A percentile compares a stretch with the other conserved stretches of the same genome.
Conservation (phyloP, 2,329 filamentous ascomycete genomes). For the Ophiostoma quercus region DNA sequence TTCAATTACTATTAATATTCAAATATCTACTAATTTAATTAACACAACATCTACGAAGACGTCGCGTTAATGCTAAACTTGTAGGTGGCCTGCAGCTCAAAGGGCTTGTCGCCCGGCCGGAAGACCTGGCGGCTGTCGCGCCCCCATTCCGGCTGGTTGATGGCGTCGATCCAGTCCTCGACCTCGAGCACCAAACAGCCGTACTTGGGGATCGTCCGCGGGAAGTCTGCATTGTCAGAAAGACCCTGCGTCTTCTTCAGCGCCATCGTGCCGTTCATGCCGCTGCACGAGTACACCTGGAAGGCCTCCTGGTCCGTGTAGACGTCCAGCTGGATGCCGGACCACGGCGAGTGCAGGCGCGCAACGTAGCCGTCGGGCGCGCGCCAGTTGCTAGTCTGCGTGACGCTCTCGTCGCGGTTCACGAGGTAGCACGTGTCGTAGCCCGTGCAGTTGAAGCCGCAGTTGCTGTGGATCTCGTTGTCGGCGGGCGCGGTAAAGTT, state of each 20-base stretch:
- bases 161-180: constrained; percentile 87
- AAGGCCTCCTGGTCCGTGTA: constrained; percentile 80
- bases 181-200: constrained; percentile 89
- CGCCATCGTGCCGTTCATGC: constrained; percentile 64
- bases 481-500: constrained; percentile 51
- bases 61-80: constrained; percentile 49
- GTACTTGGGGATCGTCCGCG: constrained; percentile 63
- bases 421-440: constrained; percentile 71
- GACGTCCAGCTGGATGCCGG: constrained; percentile 77
- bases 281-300: constrained; percentile 81
- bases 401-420: constrained; percentile 45
- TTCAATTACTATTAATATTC: no score
- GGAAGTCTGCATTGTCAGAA: constrained; percentile 45
- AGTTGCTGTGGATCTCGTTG: constrained; percentile 62
- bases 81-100: constrained; percentile 58
- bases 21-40: no score
- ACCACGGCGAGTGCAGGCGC: constrained; percentile 65
- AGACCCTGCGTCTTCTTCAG: constrained; percentile 68
- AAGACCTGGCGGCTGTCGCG: constrained; percentile 58
- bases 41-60: background rate
- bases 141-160: constrained; percentile 87
- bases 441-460: constrained; percentile 74
- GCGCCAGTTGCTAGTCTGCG: constrained; percentile 54
- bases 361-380: constrained; percentile 53
- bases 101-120: constrained; percentile 54